Evolutionary conservation across 1,284 basidiomycete species (phyloP).

Genomic region (Apiotrichum brassicae): DNA sequence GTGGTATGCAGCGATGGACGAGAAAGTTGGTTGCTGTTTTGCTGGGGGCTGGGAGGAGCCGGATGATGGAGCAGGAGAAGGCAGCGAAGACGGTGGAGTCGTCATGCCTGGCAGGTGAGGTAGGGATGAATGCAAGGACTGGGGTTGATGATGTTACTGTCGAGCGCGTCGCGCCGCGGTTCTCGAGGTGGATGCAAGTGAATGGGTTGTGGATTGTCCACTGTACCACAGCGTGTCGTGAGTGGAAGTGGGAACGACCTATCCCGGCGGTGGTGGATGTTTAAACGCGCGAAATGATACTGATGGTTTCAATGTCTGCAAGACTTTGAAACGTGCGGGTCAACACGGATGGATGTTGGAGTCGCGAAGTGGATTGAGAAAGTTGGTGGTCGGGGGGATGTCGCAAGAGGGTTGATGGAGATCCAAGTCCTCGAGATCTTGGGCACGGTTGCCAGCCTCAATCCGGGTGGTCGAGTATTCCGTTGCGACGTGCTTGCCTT

Average conservation of each 20-base stretch:
- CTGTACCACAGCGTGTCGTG: too few relatives aligned
- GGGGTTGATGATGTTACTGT: background rate
- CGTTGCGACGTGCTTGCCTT: background rate
- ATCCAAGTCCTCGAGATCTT: background rate
- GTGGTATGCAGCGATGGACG: conserved; percentile 17
- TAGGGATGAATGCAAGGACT: background rate
- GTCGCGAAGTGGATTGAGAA: too few relatives aligned
- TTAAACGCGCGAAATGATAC: too few relatives aligned
- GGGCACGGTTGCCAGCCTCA: background rate
- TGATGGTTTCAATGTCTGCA: too few relatives aligned
- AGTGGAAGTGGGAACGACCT: too few relatives aligned
- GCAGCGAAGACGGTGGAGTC: conserved; percentile 31
- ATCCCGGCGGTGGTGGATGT: too few relatives aligned
- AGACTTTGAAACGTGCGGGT: too few relatives aligned
- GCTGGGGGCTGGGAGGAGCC: conserved; percentile 28
- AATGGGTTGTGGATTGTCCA: too few relatives aligned
- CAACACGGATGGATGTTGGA: too few relatives aligned
- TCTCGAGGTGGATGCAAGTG: background rate
- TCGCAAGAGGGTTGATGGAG: too few relatives aligned
- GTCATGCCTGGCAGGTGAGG: conserved; percentile 22
- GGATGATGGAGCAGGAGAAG: conserved; percentile 32
- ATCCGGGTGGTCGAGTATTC: background rate
- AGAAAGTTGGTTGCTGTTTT: conserved; percentile 23
- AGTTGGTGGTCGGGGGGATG: too few relatives aligned
- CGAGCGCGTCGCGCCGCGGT: background rate